Conservation (phyloP, 2,329 filamentous ascomycete species). For the Colletotrichum shisoi region DNA sequence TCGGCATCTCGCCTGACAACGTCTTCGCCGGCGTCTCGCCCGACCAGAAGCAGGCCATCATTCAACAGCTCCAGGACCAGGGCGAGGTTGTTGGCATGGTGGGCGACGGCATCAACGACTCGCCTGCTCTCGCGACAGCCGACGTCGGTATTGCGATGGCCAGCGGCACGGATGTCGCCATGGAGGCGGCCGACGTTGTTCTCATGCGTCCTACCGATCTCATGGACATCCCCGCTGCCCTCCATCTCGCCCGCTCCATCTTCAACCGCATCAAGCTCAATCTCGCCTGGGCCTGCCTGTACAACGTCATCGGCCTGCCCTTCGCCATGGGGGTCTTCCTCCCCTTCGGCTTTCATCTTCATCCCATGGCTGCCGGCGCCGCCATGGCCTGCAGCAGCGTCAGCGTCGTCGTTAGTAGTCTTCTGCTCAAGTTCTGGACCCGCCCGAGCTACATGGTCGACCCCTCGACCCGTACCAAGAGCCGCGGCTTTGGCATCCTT, state of each 20-base stretch:
- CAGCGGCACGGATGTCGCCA: conserved; percentile 93
- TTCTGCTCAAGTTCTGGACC: conserved; percentile 87
- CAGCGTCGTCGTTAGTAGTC: conserved; percentile 82
- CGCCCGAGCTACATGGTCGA: conserved; percentile 88
- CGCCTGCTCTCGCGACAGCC: conserved; percentile 89
- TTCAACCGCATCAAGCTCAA: conserved; percentile 95
- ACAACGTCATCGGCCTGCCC: conserved; percentile 89
- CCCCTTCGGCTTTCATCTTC: conserved; percentile 84
- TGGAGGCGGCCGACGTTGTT: conserved; percentile 95
- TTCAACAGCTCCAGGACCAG: conserved; percentile 75
- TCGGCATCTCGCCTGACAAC: conserved; percentile 78
- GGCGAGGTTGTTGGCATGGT: conserved; percentile 94
- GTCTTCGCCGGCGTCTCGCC: conserved; percentile 90
- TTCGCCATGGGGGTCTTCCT: conserved; percentile 98
- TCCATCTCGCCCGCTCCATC: conserved; percentile 82
- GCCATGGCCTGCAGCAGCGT: conserved; percentile 94
- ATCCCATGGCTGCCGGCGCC: conserved; percentile 91
- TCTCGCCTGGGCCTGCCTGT: conserved; percentile 88
- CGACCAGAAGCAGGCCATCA: conserved; percentile 87
- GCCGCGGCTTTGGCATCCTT: conserved; percentile 54
- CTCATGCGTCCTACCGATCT: conserved; percentile 93
- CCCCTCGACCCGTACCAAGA: conserved; percentile 66
- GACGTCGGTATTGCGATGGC: conserved; percentile 93
- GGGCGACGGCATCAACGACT: conserved; percentile 98
- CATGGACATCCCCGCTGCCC: conserved; percentile 87